Evolutionary conservation across 768 basidiomycete genomes (phyloP).

Genomic region (Phaeotremella skinneri): DNA sequence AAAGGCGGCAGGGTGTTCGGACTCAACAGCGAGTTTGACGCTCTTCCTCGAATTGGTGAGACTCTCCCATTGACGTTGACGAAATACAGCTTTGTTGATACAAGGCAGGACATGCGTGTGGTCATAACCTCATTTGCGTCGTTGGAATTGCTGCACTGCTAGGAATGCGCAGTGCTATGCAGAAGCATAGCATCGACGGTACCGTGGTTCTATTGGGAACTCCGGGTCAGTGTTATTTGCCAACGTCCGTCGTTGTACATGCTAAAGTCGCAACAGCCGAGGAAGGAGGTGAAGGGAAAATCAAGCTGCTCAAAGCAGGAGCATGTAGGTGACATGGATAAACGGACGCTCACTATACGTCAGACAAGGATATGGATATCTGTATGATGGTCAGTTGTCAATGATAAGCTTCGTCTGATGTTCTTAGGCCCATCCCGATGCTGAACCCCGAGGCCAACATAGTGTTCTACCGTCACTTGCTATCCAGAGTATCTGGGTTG

Average conservation of each 20-base stretch:
- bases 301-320: constrained; percentile 30
- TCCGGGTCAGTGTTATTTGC: constrained; percentile 7
- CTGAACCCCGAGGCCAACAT: neutral
- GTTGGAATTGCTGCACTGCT: constrained; percentile 31
- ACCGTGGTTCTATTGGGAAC: constrained; percentile 37
- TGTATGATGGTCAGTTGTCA: constrained; percentile 29
- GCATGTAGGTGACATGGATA: constrained; percentile 21
- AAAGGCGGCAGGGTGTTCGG: constrained; percentile 26
- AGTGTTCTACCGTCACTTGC: constrained; percentile 7
- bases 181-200: constrained; percentile 27
- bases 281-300: constrained; percentile 41
- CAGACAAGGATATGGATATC: constrained; percentile 28
- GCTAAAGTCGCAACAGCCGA: constrained; percentile 18
- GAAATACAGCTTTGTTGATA: neutral
- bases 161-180: constrained; percentile 26
- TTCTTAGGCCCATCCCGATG: constrained; percentile 9
- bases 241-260: neutral
- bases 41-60: constrained; percentile 31
- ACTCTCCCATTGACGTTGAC: constrained; percentile 18
- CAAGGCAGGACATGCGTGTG: constrained; percentile 10
- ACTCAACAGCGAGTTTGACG: constrained; percentile 37
- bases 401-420: neutral
- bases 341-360: neutral
- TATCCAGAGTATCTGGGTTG: constrained; percentile 10
- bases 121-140: constrained; percentile 41